Conservation (phyloP, 2,329 filamentous ascomycete genomes). For the Cordyceps farinosa region DNA sequence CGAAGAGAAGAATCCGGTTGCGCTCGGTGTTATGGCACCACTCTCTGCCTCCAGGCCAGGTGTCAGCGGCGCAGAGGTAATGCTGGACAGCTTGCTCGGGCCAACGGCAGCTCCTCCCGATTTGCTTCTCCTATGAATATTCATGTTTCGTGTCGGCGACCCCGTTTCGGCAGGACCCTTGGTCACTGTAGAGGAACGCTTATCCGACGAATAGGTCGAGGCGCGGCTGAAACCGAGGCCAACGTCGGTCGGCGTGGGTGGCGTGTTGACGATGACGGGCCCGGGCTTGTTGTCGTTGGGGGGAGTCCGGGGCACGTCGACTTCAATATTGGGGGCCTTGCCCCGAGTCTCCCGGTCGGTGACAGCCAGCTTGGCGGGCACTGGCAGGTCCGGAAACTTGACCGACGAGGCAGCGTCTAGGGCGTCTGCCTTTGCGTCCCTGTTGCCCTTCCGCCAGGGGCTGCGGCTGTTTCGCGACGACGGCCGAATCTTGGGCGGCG, state of each 20-base stretch:
- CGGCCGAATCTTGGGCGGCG: slow-evolving; percentile 22
- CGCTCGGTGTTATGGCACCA: slow-evolving; percentile 53
- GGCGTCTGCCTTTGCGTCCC: slow-evolving; percentile 22
- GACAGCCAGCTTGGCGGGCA: slow-evolving; percentile 29
- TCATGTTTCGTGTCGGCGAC: slow-evolving; percentile 66
- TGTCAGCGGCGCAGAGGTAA: slow-evolving; percentile 67
- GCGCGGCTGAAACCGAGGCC: slow-evolving; percentile 21
- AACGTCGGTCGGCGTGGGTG: slow-evolving; percentile 59
- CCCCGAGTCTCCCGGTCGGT: slow-evolving; percentile 28
- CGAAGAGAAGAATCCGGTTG: slow-evolving; percentile 83
- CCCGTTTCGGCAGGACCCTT: slow-evolving; percentile 47
- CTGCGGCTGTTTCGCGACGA: slow-evolving; percentile 14
- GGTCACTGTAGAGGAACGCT: slow-evolving; percentile 28
- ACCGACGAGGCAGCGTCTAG: slow-evolving; percentile 22
- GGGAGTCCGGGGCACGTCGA: slow-evolving; percentile 43
- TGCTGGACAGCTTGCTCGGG: slow-evolving; percentile 85
- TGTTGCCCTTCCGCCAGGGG: slow-evolving; percentile 13
- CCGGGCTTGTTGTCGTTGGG: slow-evolving; percentile 41
- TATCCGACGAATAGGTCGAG: slow-evolving; percentile 27
- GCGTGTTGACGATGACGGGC: slow-evolving; percentile 62
- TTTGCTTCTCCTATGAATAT: slow-evolving; percentile 58
- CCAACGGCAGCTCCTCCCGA: slow-evolving; percentile 54
- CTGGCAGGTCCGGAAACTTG: slow-evolving; percentile 29
- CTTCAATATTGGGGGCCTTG: slow-evolving; percentile 29
- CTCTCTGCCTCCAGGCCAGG: slow-evolving; percentile 63